Evolutionary conservation across 2,329 filamentous ascomycete genomes (phyloP).

Genomic region (Plenodomus lindquistii): DNA sequence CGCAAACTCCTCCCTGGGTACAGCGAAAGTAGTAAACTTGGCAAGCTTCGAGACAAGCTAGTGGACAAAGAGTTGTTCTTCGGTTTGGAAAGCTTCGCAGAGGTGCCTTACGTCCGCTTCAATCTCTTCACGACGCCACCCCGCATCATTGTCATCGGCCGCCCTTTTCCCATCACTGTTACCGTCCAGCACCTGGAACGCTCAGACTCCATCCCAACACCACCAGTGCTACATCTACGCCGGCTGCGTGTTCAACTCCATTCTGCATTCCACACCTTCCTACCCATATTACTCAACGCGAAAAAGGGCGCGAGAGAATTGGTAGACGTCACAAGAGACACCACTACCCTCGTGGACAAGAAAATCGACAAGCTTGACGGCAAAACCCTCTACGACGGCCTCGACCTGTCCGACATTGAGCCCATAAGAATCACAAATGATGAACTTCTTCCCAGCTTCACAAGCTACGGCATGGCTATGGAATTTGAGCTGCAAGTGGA

Average conservation of each 20-base stretch:
- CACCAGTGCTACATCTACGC: conserved; percentile 28
- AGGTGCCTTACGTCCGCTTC: conserved; percentile 28
- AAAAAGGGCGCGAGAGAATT: conserved; percentile 6
- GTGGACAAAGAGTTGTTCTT: conserved; percentile 28
- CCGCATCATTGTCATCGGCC: conserved; percentile 22
- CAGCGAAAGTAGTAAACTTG: conserved; percentile 18
- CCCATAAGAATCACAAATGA: conserved; percentile 11
- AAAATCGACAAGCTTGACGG: conserved; percentile 18
- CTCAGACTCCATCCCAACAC: conserved; percentile 23
- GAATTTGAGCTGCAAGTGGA: conserved; percentile 29
- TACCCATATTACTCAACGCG: conserved; percentile 12
- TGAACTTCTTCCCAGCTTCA: conserved; percentile 24
- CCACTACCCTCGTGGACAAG: conserved; percentile 18
- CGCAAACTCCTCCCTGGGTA: conserved; percentile 27
- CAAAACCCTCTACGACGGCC: conserved; percentile 18
- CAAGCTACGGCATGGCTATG: conserved; percentile 28
- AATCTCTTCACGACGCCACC: conserved; percentile 25
- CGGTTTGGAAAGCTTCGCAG: conserved; percentile 18
- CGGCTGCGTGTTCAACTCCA: conserved; percentile 27
- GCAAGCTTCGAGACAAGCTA: conserved; percentile 24
- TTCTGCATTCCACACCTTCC: conserved; percentile 15
- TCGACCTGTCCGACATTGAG: conserved; percentile 14
- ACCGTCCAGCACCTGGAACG: conserved; percentile 29
- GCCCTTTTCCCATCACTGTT: conserved; percentile 17
- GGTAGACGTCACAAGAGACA: conserved; percentile 10